Evolutionary conservation across 139 green algal genomes (phyloP), one percentile per base, ranked within the genome.

Genomic region (Eudorina sp.): DNA sequence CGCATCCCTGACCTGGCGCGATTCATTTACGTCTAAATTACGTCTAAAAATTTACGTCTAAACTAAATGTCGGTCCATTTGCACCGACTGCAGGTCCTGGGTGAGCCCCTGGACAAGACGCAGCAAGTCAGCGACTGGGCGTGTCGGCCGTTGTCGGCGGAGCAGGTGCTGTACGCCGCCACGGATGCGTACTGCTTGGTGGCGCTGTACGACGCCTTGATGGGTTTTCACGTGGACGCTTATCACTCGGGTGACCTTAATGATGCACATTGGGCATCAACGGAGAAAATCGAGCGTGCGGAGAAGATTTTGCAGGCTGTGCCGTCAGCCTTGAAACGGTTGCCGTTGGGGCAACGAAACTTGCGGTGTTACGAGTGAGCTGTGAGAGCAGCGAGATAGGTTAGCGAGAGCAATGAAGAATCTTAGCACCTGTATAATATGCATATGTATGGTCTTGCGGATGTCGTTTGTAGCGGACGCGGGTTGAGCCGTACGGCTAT

Each of bases 161-260:
- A 78, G 58, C 94, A 97, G 90, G 41, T 95, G 72, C 31, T 64
- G 43, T 97, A 97, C 83, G 94, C 94, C 31, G 94, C 94, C 1
- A 46, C 51, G 6, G 94, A 97, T 80, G 91, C 84, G 16, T 38
- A 58, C 43, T 83, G 90, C 48, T 53, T 93, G 53, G 78, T 89
- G 23, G 75, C 62, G 40, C 46, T 93, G 62, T 92, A 89, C 78
- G 86, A 94, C 69, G 31, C 41, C 5, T 16, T 76, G 79, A 7
- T 76, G 60, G 60, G 79, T 6, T 66, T 82, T 4, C 25, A 2
- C 2, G 66, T n/a, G n/a, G n/a, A 25, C 7, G 36, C 34, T 72
- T 19, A 72, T 36, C 19, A 19, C 38, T 2, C 6, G 62, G 62
- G 38, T 34, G 62, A 34, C 3, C 27, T 40, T 5, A 29, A 5